A percentile compares a stretch with the other conserved stretches of the same genome.
Evolutionary conservation across 164 flowering plant genomes (phyloP).

Genomic region (Chloranthus sessilifolius): DNA sequence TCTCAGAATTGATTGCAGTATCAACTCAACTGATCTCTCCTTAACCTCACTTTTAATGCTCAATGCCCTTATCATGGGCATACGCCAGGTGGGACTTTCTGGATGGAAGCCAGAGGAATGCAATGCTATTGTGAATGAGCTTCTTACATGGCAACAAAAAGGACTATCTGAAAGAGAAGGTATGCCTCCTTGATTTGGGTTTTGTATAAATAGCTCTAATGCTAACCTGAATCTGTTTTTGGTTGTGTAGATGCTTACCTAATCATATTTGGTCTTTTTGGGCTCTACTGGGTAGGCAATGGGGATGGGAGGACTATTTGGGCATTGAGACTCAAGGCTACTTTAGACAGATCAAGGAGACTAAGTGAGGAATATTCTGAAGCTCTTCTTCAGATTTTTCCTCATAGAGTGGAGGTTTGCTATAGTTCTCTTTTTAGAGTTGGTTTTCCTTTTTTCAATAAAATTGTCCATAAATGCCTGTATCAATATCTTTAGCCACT

Average conservation of each 20-base stretch:
- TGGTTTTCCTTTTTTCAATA: too few species aligned
- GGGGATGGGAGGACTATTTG: slow-evolving; percentile 84
- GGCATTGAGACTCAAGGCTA: slow-evolving; percentile 91
- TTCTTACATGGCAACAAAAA: slow-evolving; percentile 70
- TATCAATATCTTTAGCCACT: too few species aligned
- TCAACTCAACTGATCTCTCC: too few species aligned
- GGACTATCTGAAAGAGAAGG: slow-evolving; percentile 84
- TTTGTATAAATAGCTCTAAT: not conserved
- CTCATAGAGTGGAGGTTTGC: slow-evolving; percentile 61
- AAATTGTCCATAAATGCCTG: too few species aligned
- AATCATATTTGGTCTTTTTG: not conserved
- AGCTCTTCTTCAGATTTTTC: slow-evolving; percentile 77
- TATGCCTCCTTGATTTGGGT: slow-evolving; percentile 12
- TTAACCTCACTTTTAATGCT: too few species aligned
- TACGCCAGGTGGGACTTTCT: slow-evolving; percentile 70
- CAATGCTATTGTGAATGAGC: slow-evolving; percentile 60
- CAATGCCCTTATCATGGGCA: slow-evolving; percentile 51
- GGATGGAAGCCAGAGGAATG: slow-evolving; percentile 86
- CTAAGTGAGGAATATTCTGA: slow-evolving; percentile 91
- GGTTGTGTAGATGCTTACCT: not conserved
- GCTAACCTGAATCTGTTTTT: not conserved
- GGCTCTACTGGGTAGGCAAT: slow-evolving; percentile 37
- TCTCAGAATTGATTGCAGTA: too few species aligned
- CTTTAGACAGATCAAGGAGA: slow-evolving; percentile 88
- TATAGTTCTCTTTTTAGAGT: too few species aligned